Evolutionary conservation across 805 yeast species (phyloP).

Genomic region (Dipodascus albidus): DNA sequence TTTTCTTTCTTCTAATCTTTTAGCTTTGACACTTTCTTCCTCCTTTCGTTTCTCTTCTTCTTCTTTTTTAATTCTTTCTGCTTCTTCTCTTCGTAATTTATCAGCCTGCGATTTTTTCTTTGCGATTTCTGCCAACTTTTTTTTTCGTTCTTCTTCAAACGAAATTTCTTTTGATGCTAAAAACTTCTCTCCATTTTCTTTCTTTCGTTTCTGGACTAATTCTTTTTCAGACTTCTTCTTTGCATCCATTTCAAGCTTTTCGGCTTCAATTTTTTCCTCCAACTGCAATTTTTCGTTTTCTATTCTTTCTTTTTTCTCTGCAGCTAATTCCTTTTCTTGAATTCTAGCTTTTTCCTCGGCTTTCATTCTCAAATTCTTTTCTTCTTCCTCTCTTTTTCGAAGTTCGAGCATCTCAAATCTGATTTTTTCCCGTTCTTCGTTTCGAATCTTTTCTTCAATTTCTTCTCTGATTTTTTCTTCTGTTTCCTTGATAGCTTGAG

Average conservation of each 20-base stretch:
- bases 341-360: not conserved
- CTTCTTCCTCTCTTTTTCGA: not conserved
- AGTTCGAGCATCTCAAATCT: too few relatives aligned
- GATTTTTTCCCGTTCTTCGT: not conserved
- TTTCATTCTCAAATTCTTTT: not conserved
- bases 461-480: too few relatives aligned
- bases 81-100: not conserved
- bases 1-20: not conserved
- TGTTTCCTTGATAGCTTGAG: too few relatives aligned
- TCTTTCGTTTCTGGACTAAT: not conserved
- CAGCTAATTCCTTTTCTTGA: not conserved
- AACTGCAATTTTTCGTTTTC: not conserved
- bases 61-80: not conserved
- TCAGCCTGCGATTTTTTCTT: not conserved
- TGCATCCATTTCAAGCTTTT: not conserved
- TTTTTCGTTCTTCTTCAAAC: not conserved
- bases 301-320: not conserved
- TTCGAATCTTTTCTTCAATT: not conserved
- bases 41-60: not conserved
- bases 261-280: not conserved
- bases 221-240: not conserved
- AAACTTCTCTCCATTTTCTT: not conserved
- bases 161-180: not conserved
- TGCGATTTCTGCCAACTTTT: not conserved
- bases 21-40: not conserved